Conservation (phyloP, 208 protist genomes). For the Wallacemonas sp. region DNA sequence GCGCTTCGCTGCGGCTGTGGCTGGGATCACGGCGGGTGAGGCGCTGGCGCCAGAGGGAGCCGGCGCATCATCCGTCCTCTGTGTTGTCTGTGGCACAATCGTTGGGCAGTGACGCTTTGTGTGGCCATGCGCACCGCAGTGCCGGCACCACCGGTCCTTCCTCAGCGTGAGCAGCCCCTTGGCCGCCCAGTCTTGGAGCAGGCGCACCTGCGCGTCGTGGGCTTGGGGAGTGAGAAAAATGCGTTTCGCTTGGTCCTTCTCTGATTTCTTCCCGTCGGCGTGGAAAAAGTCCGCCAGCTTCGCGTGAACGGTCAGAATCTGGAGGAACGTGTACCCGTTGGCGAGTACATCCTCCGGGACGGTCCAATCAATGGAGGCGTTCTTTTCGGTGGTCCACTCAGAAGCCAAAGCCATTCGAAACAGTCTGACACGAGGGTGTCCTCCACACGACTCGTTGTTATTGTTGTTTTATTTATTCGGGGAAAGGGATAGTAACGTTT, state of each 20-base stretch:
- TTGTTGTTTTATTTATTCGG: too few species aligned
- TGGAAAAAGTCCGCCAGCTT: slow-evolving; percentile 37
- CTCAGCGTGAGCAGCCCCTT: slow-evolving; percentile 45
- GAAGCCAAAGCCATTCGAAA: slow-evolving; percentile 25
- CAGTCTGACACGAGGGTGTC: not conserved
- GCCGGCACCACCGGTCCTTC: slow-evolving; percentile 66
- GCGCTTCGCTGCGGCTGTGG: not conserved
- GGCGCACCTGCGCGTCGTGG: slow-evolving; percentile 21
- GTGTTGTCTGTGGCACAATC: not conserved
- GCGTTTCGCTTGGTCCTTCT: slow-evolving; percentile 14
- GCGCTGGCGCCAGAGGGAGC: not conserved
- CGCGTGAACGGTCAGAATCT: slow-evolving; percentile 61
- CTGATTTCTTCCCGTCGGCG: slow-evolving; percentile 19
- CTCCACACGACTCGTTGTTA: not conserved
- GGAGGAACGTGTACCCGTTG: slow-evolving; percentile 80
- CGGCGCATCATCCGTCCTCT: not conserved
- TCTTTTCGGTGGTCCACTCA: slow-evolving; percentile 78
- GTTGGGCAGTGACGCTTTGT: slow-evolving; percentile 46
- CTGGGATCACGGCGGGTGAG: not conserved
- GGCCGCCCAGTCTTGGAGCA: slow-evolving; percentile 43
- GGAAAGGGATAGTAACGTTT: too few species aligned
- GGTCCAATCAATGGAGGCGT: slow-evolving; percentile 77
- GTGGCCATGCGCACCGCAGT: slow-evolving; percentile 63
- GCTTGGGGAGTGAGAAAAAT: slow-evolving; percentile 31
- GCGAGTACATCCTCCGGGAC: slow-evolving; percentile 55